phyloP scores from a whole-genome alignment of 139 green algal species.

The Dunaliella primolecta region DNA sequence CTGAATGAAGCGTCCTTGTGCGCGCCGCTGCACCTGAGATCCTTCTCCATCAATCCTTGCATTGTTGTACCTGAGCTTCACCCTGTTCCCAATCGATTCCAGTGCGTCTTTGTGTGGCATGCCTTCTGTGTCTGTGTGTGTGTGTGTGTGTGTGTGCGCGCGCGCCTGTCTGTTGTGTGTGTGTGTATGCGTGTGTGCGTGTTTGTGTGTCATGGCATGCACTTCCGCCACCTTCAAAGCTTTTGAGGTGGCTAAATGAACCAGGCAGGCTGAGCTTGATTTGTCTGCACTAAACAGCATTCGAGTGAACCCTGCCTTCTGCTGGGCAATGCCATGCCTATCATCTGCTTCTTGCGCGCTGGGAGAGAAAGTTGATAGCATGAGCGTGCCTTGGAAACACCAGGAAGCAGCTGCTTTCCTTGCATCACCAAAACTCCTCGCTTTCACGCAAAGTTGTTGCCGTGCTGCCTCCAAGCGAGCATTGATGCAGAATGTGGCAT shows the following conservation, averaged over 20 bases:
- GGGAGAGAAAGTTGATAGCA: neutral
- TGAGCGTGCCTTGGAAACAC: neutral
- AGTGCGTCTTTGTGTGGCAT: too few species aligned
- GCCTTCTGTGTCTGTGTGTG: neutral
- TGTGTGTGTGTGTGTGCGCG: neutral
- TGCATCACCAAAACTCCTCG: too few species aligned
- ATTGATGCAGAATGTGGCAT: too few species aligned
- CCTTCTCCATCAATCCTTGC: too few species aligned
- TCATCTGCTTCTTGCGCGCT: neutral
- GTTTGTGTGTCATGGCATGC: neutral
- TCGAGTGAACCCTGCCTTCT: neutral
- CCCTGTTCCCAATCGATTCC: too few species aligned
- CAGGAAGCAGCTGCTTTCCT: too few species aligned
- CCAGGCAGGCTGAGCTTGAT: neutral
- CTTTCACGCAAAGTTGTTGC: too few species aligned
- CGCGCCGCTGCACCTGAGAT: too few species aligned
- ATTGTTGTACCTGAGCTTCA: too few species aligned
- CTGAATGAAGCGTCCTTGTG: neutral
- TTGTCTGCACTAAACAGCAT: neutral
- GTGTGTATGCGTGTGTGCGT: neutral
- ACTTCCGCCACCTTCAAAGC: neutral
- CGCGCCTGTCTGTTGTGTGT: neutral
- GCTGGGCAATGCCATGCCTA: neutral
- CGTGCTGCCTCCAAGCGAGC: too few species aligned
- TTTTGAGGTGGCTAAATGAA: too few species aligned